Evolutionary conservation across 768 basidiomycete genomes (phyloP).

Genomic region (Termitomyces titanicus): DNA sequence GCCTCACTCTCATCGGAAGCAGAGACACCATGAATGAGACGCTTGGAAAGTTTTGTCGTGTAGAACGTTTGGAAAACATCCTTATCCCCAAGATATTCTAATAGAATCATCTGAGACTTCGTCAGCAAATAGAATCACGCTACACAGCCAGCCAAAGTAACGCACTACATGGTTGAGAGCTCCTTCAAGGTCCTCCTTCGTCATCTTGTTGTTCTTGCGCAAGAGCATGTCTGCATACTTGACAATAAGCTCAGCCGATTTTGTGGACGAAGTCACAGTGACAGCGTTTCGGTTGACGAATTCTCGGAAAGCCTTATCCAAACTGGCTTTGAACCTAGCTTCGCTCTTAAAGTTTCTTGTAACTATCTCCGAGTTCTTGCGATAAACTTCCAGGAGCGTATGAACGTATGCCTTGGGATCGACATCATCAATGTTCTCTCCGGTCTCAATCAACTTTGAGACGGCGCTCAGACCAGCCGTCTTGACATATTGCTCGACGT

Average conservation of each 20-base stretch:
- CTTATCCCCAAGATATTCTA: constrained; percentile 99
- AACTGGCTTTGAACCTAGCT: constrained; percentile 90
- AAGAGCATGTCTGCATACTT: constrained; percentile 92
- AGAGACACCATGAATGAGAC: constrained; percentile 88
- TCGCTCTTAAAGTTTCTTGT: constrained; percentile 91
- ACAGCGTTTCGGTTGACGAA: constrained; percentile 95
- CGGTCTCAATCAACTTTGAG: constrained; percentile 69
- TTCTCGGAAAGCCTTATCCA: constrained; percentile 96
- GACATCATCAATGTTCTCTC: constrained; percentile 60
- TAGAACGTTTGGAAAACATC: constrained; percentile 99
- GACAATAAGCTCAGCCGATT: constrained; percentile 92
- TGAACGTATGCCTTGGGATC: constrained; percentile 98
- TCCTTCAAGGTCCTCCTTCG: constrained; percentile 88
- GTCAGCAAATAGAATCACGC: constrained; percentile 17
- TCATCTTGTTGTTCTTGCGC: constrained; percentile 95
- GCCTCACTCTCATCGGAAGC: constrained; percentile 97
- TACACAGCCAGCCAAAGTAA: constrained; percentile 23
- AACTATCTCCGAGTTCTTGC: constrained; percentile 92
- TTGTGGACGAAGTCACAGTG: constrained; percentile 82
- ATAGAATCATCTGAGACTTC: constrained; percentile 83
- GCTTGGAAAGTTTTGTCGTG: constrained; percentile 92
- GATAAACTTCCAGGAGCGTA: constrained; percentile 87
- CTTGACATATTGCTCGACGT: constrained; percentile 96
- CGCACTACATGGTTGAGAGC: constrained; percentile 87
- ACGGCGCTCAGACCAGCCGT: constrained; percentile 83